These are phyloP conservation scores for Asterophora parasitica DNA, from an alignment of 768 basidiomycete species.

Conservation along the genomic window DNA sequence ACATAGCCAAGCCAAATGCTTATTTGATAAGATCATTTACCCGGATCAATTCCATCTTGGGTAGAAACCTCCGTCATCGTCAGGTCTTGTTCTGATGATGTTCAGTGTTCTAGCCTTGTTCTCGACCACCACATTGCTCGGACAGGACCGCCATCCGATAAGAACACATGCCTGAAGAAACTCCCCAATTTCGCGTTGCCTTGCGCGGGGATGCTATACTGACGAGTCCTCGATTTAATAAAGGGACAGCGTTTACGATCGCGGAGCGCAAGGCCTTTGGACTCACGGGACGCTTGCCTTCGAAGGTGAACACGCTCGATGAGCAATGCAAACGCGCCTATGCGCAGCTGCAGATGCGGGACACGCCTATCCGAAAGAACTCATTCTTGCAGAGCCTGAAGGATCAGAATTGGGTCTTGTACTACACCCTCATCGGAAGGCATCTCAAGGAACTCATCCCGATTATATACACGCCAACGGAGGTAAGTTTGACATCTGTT, in stretches of 20 bases:
- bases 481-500: constrained; percentile 45
- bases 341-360: constrained; percentile 43
- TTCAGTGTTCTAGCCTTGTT: background rate
- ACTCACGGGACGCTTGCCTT: constrained; percentile 46
- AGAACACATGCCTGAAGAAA: background rate
- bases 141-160: background rate
- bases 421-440: constrained; percentile 58
- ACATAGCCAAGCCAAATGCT: too few species aligned
- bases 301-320: constrained; percentile 58
- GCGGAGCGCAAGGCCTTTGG: constrained; percentile 70
- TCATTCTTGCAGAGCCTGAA: constrained; percentile 72
- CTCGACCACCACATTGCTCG: background rate
- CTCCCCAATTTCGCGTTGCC: constrained; percentile 30
- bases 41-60: too few species aligned
- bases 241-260: constrained; percentile 72
- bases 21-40: too few species aligned
- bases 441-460: constrained; percentile 60
- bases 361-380: constrained; percentile 51
- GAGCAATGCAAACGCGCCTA: constrained; percentile 76
- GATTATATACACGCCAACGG: constrained; percentile 81
- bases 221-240: constrained; percentile 65
- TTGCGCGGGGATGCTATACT: constrained; percentile 62
- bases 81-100: too few species aligned
- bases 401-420: constrained; percentile 79
- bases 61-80: too few species aligned